Percentiles rank a stretch among this genome's conserved stretches.
Conservation (phyloP, 1,284 basidiomycete genomes). For the Boletellus sp. region DNA sequence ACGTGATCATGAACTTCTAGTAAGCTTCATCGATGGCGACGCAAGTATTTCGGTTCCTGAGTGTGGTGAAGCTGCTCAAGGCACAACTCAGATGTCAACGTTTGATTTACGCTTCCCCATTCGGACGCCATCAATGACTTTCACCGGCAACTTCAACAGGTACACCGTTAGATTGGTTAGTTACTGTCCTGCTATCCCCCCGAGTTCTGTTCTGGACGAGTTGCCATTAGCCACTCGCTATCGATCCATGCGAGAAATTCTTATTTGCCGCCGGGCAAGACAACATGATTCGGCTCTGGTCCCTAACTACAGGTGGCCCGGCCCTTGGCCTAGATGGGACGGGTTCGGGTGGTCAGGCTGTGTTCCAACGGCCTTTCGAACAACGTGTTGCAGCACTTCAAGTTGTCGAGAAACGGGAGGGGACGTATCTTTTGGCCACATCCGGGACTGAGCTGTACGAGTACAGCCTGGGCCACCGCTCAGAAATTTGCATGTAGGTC, state of each 20-base stretch:
- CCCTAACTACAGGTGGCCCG: constrained; percentile 48
- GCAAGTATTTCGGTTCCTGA: constrained; percentile 36
- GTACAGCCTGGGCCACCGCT: constrained; percentile 41
- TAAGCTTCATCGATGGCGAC: constrained; percentile 56
- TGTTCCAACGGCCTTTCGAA: constrained; percentile 37
- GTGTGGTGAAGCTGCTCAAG: background rate
- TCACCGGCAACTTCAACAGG: constrained; percentile 55
- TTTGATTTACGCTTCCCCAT: constrained; percentile 61
- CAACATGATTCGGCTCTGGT: constrained; percentile 62
- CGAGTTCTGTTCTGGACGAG: background rate
- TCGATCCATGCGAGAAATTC: constrained; percentile 59
- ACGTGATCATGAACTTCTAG: constrained; percentile 50
- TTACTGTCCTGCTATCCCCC: background rate
- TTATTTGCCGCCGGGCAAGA: constrained; percentile 74
- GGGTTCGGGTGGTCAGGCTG: constrained; percentile 5
- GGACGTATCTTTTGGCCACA: constrained; percentile 42
- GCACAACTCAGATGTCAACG: constrained; percentile 48
- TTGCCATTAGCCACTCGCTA: constrained; percentile 50
- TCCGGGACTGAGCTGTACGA: constrained; percentile 38
- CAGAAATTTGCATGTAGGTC: background rate
- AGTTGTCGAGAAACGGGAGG: constrained; percentile 37
- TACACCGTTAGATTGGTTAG: constrained; percentile 51
- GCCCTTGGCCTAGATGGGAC: constrained; percentile 31
- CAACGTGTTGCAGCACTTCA: constrained; percentile 44
- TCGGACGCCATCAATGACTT: constrained; percentile 43